Evolutionary conservation across 257 asterid species (phyloP), one percentile per base, ranked within the genome.

Genomic region (Fraxinus excelsior): DNA sequence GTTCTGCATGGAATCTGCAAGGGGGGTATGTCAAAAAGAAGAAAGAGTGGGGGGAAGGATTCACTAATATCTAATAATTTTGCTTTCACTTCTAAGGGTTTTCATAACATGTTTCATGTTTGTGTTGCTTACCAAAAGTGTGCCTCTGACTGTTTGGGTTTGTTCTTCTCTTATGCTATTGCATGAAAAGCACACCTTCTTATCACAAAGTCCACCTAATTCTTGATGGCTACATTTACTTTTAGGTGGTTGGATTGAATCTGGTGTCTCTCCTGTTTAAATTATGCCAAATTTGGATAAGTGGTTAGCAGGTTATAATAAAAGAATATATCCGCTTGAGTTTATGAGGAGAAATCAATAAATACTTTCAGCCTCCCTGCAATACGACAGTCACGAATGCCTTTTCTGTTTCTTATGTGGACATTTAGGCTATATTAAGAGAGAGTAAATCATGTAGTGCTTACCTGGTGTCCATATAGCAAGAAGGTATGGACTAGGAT

Each of bases 381-480:
- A 56, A 0, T 5, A 56, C 19, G 9, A 7, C 23, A n/a, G 65
- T 16, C 12, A 56, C 2, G 65, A 56, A n/a, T 56, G 10, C 23
- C 9, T 56, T 56, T n/a, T n/a, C 65, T 56, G 28, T n/a, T 56
- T 6, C 9, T 18, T 56, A 56, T 56, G 23, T 58, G 67, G 67
- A 16, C 32, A 60, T 23, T n/a, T 58, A 13, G 4, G 29, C 14
- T 58, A 21, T 21, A 21, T 58, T n/a, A 58, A 21, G 67, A 58
- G 28, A 14, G 29, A 58, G 29, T 2, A 60, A 23, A 60, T 56
- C 31, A 60, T 21, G 32, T 25, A 25, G 18, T 73, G 72, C 79
- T 14, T 88, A 93, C 99, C 99, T 68, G 98, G 99, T 76, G 91
- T 90, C 99, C 99, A 96, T 85, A 96, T 89, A 60, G 98, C 97